Percentiles rank a stretch among this genome's conserved stretches.
These are phyloP conservation scores for Curvularia spicifera DNA, from an alignment of 2,329 filamentous ascomycete species.

Conservation along the genomic window DNA sequence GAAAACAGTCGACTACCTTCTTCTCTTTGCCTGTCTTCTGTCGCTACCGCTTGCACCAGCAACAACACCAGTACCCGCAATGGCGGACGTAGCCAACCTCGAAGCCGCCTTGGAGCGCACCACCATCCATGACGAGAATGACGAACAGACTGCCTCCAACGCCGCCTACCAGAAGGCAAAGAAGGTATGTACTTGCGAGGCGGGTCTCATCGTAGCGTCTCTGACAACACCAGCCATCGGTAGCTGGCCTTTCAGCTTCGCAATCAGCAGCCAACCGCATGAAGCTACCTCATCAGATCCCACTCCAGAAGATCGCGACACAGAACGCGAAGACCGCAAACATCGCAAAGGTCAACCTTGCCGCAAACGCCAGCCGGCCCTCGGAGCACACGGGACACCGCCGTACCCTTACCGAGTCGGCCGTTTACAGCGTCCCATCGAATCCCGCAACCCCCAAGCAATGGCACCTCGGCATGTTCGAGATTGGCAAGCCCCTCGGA, in stretches of 20 bases:
- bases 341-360: conserved; percentile 69
- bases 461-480: conserved; percentile 92
- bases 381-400: conserved; percentile 49
- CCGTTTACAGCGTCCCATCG: conserved; percentile 48
- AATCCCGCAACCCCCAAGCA: conserved; percentile 51
- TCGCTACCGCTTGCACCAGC: conserved; percentile 17
- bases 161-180: conserved; percentile 75
- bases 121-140: conserved; percentile 88
- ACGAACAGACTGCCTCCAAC: conserved; percentile 60
- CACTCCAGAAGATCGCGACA: conserved; percentile 83
- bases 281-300: conserved; percentile 74
- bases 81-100: conserved; percentile 70
- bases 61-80: conserved; percentile 12
- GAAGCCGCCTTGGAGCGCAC: conserved; percentile 90
- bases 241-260: conserved; percentile 56
- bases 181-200: conserved; percentile 67
- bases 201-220: conserved; percentile 12
- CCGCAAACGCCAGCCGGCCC: conserved; percentile 59
- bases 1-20: conserved; percentile 19
- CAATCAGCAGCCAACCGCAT: conserved; percentile 64
- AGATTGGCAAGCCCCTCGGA: conserved; percentile 83
- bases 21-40: conserved; percentile 17
- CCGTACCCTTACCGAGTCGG: conserved; percentile 57
- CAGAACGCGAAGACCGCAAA: conserved; percentile 65
- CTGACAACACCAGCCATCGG: conserved; percentile 48